Base-by-base conservation (phyloP, 371 early-diverging fungal species). In the Choanephora cucurbitarum region DNA sequence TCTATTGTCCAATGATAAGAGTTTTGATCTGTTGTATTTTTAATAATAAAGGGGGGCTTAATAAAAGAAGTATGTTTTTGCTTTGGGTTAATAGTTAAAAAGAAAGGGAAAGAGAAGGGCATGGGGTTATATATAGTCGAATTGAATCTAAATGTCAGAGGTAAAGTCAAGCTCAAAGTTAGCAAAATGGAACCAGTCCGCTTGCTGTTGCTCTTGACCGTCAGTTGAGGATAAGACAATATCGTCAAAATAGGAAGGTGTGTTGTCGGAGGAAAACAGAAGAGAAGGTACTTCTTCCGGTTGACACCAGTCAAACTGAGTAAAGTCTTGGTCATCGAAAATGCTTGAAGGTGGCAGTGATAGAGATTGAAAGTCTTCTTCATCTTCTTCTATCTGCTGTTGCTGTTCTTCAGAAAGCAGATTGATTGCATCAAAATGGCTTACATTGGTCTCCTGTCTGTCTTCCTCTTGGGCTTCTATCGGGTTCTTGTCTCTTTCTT, bases 121-220 rank as follows among this genome's bases (percentile, higher is more conserved):
- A 28, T 28, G 28, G 7, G 28, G 28, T 28, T 28, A 7, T 28
- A 28, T 28, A 7, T 28, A 28, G 28, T 28, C 7, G 28, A 28
- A 28, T 7, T 5, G 28, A 28, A 28, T 28, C 9, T 33, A 18
- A 7, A 19, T 49, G 19, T 62, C 49, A 40, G 56, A 66, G 5
- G 56, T 55, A 32, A 64, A 67, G 52, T 67, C 67, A 33, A 51
- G 40, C 37, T 71, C 68, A 56, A 71, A 71, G 46, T 71, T 62
- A 14, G 67, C 72, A 59, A 64, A 67, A 28, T 71, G 59, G 44
- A 64, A 50, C 72, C 72, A 71, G 40, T 62, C 62, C 48, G 52
- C n/a, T 19, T 62, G 57, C 37, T 22, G 39, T 6, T 37, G 37
- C 28, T 28, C 28, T 28, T 28, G 28, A 28, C 3, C 28, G 7